Evolutionary conservation across 768 basidiomycete genomes (phyloP).

Genomic region (Termitomyces sp.): DNA sequence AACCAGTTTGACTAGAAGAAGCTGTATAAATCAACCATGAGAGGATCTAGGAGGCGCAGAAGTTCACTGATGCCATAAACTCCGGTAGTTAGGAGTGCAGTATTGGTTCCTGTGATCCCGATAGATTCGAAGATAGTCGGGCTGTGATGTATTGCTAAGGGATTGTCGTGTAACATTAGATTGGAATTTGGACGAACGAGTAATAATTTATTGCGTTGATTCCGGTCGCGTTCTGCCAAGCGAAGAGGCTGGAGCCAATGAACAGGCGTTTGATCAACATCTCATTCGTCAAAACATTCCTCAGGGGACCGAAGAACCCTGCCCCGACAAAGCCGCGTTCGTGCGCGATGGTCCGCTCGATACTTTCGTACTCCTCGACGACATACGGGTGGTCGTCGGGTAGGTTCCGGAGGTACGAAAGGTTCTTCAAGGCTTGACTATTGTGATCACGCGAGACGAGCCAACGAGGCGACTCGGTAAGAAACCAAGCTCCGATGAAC

Average conservation of each 20-base stretch:
- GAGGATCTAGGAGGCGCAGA: not conserved
- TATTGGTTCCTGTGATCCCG: constrained; percentile 36
- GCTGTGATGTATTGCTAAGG: constrained; percentile 13
- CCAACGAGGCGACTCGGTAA: constrained; percentile 35
- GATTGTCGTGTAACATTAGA: not conserved
- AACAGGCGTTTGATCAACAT: constrained; percentile 30
- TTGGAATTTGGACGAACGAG: constrained; percentile 21
- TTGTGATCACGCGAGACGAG: constrained; percentile 34
- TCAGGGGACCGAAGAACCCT: constrained; percentile 31
- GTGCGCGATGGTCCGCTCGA: constrained; percentile 28
- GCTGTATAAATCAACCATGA: not conserved
- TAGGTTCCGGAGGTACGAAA: constrained; percentile 30
- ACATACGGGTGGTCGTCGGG: constrained; percentile 28
- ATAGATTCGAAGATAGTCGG: constrained; percentile 47
- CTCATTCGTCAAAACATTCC: constrained; percentile 26
- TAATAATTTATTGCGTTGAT: constrained; percentile 46
- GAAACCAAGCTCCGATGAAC: constrained; percentile 28
- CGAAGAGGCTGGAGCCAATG: constrained; percentile 36
- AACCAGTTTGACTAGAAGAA: constrained; percentile 26
- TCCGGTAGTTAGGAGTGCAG: constrained; percentile 40
- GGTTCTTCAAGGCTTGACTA: constrained; percentile 27
- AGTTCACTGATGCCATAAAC: constrained; percentile 47
- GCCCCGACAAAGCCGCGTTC: constrained; percentile 32
- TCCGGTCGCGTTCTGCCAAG: constrained; percentile 45
- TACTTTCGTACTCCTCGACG: constrained; percentile 28